Conservation (phyloP, 164 flowering plant species). For the Berberis thunbergii region DNA sequence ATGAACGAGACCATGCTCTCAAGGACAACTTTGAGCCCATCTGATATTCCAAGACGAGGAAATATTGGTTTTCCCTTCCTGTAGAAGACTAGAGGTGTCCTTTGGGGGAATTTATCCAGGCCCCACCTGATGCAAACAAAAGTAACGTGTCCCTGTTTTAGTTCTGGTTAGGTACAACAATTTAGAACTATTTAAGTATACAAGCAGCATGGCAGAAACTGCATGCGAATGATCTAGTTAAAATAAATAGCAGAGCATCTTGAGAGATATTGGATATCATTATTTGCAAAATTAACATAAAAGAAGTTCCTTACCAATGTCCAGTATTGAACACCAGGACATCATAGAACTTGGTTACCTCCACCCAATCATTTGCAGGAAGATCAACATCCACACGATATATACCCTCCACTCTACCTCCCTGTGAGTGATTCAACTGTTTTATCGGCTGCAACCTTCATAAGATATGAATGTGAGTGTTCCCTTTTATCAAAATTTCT, state of each 20-base stretch:
- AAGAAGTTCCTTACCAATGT: conserved; percentile 56
- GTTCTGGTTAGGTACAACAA: too few relatives aligned
- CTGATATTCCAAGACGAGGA: conserved; percentile 58
- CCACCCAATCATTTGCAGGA: conserved; percentile 88
- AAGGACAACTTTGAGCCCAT: conserved; percentile 69
- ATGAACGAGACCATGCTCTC: conserved; percentile 60
- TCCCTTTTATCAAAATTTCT: too few relatives aligned
- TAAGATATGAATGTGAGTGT: conserved; percentile 12
- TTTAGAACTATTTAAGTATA: too few relatives aligned
- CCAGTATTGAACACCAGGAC: conserved; percentile 91
- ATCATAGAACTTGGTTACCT: conserved; percentile 65
- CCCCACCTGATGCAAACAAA: conserved; percentile 67
- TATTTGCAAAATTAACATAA: conserved; percentile 1
- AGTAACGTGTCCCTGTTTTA: background rate
- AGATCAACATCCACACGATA: conserved; percentile 83
- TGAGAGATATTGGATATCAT: too few relatives aligned
- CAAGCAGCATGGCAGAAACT: too few relatives aligned
- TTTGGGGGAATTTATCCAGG: conserved; percentile 77
- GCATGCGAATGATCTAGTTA: too few relatives aligned
- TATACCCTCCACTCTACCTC: conserved; percentile 49
- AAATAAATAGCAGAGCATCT: too few relatives aligned
- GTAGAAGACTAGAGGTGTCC: conserved; percentile 87
- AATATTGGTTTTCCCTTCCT: conserved; percentile 45
- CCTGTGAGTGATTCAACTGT: conserved; percentile 16
- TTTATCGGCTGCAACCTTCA: conserved; percentile 81